phyloP scores from a whole-genome alignment of 805 yeast genomes.

The Tetrapisispora phaffii region DNA sequence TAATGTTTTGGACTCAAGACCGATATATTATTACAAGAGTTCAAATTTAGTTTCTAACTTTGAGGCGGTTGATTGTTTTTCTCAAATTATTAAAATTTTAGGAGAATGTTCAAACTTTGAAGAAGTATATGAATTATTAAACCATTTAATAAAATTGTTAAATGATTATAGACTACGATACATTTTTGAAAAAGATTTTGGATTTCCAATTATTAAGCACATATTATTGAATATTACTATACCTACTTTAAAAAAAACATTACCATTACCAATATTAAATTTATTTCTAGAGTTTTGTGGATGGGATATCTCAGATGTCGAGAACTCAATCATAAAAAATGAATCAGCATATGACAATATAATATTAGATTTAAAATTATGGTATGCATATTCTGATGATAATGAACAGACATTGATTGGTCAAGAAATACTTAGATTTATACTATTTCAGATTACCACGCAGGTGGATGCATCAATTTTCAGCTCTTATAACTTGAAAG shows the following conservation, averaged over 20 bases:
- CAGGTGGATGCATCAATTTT: slow-evolving; percentile 46
- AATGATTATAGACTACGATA: slow-evolving; percentile 8
- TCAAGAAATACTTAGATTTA: slow-evolving; percentile 39
- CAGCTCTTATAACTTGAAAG: slow-evolving; percentile 40
- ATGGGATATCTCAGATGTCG: slow-evolving; percentile 40
- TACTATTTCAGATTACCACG: slow-evolving; percentile 49
- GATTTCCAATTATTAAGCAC: slow-evolving; percentile 17
- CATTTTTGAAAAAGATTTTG: slow-evolving; percentile 15
- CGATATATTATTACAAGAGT: slow-evolving; percentile 12
- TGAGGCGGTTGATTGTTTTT: slow-evolving; percentile 12
- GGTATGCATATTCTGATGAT: slow-evolving; percentile 23
- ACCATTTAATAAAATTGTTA: slow-evolving; percentile 15
- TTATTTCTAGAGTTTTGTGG: slow-evolving; percentile 46
- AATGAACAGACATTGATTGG: slow-evolving; percentile 3
- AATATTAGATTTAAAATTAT: slow-evolving; percentile 54
- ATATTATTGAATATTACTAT: slow-evolving; percentile 10
- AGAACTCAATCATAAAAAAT: slow-evolving; percentile 49
- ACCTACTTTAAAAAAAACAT: slow-evolving; percentile 10
- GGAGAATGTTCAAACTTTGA: slow-evolving; percentile 8
- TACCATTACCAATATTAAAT: slow-evolving; percentile 39
- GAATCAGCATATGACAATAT: slow-evolving; percentile 47
- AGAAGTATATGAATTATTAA: slow-evolving; percentile 8
- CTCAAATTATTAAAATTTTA: slow-evolving; percentile 10
- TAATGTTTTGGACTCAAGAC: not conserved
- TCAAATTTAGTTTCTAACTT: slow-evolving; percentile 13